These are phyloP conservation scores for Hamamelis virginiana DNA, from an alignment of 164 flowering plant species.

Conservation along the genomic window DNA sequence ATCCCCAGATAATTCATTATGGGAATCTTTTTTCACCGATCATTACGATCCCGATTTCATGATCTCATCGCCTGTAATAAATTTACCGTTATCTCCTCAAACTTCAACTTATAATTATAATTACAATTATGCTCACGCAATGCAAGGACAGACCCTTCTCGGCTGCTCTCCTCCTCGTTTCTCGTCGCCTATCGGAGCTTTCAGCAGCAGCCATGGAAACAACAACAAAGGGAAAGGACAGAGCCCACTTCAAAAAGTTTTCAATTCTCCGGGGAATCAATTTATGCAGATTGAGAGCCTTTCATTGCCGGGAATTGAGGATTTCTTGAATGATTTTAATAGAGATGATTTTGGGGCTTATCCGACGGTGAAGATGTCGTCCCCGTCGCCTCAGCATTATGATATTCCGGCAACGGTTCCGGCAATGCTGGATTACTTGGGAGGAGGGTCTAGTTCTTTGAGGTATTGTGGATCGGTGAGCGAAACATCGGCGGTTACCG, in stretches of 20 bases:
- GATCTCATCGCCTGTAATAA: constrained; percentile 60
- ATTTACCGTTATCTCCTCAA: constrained; percentile 27
- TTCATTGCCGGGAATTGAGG: constrained; percentile 41
- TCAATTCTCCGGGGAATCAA: constrained; percentile 39
- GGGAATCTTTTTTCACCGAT: constrained; percentile 66
- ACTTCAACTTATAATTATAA: constrained; percentile 18
- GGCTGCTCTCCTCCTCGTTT: constrained; percentile 42
- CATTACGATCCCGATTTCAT: constrained; percentile 59
- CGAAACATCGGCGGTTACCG: constrained; percentile 10
- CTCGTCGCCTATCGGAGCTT: constrained; percentile 35
- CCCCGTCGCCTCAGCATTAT: constrained; percentile 19
- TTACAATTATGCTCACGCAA: constrained; percentile 26
- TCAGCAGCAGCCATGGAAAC: constrained; percentile 8
- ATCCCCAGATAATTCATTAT: constrained; percentile 53
- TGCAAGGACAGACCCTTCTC: constrained; percentile 36
- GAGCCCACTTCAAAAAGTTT: constrained; percentile 55
- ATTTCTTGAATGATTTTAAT: constrained; percentile 37
- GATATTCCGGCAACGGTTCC: constrained; percentile 32
- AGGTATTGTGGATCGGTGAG: constrained; percentile 34
- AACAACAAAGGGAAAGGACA: constrained; percentile 40
- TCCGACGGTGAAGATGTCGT: constrained; percentile 14
- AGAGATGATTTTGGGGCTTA: constrained; percentile 29
- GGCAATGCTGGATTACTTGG: constrained; percentile 27
- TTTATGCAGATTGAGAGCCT: constrained; percentile 40
- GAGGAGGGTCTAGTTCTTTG: constrained; percentile 16